Evolutionary conservation across 371 early-diverging fungal species (phyloP).

Genomic region (Massospora cicadina): DNA sequence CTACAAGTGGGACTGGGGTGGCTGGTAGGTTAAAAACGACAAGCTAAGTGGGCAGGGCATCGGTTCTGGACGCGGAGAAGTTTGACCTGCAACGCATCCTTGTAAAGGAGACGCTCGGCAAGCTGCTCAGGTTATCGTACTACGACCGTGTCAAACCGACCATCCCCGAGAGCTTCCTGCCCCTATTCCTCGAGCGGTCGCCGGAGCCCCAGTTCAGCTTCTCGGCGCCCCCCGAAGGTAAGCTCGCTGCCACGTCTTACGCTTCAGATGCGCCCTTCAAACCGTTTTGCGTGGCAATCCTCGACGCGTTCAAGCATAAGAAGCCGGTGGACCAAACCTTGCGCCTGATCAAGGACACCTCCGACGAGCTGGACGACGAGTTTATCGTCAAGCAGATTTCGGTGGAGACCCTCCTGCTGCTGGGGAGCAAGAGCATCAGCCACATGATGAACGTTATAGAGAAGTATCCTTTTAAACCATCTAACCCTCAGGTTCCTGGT

Average conservation of each 20-base stretch:
- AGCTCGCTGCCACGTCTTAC: neutral
- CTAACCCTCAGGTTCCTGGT: conserved; percentile 18
- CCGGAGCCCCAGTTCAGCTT: conserved; percentile 54
- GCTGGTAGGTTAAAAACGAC: conserved; percentile 37
- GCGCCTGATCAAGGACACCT: neutral
- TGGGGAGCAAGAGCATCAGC: conserved; percentile 83
- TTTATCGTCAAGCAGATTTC: neutral
- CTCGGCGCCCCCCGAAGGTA: conserved; percentile 19
- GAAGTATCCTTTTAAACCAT: conserved; percentile 22
- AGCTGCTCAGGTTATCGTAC: conserved; percentile 60
- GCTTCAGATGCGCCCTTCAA: neutral
- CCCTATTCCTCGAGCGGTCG: conserved; percentile 36
- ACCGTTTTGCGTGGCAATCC: neutral
- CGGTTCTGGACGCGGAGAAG: conserved; percentile 22
- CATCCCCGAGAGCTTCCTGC: conserved; percentile 42
- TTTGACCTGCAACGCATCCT: conserved; percentile 36
- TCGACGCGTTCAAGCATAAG: neutral
- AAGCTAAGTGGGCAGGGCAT: conserved; percentile 19
- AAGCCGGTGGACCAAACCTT: neutral
- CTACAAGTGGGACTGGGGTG: conserved; percentile 77
- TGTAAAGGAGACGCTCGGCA: conserved; percentile 65
- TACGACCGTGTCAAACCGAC: conserved; percentile 67
- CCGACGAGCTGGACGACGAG: neutral
- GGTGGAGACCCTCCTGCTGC: conserved; percentile 23
- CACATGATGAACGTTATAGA: conserved; percentile 83